These are phyloP conservation scores for Rhytidiadelphus loreus DNA, from an alignment of 225 moss, liverwort and hornwort genomes.

Conservation along the genomic window DNA sequence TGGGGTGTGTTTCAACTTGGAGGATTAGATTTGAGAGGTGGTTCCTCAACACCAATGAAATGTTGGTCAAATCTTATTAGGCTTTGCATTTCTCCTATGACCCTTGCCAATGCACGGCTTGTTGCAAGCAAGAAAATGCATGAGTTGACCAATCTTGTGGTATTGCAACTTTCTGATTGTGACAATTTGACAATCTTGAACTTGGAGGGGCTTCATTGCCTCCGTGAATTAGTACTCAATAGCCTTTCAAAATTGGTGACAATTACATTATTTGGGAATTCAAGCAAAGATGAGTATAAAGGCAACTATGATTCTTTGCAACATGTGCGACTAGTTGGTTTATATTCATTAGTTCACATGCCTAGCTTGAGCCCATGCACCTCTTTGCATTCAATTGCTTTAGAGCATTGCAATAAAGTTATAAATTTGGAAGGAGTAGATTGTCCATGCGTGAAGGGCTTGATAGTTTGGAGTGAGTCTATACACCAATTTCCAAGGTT, in stretches of 20 bases:
- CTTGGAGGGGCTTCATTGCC: background rate
- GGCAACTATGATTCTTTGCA: background rate
- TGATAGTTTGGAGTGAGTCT: no score
- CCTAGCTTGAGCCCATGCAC: background rate
- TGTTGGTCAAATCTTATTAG: background rate
- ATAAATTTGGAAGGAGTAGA: background rate
- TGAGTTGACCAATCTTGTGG: background rate
- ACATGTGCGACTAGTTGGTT: fast-evolving
- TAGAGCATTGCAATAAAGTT: fast-evolving
- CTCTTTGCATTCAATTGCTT: background rate
- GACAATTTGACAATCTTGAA: background rate
- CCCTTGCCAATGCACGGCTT: fast-evolving
- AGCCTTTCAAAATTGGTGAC: background rate
- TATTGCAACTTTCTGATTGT: background rate
- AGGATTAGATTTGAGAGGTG: background rate
- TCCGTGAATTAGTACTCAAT: background rate
- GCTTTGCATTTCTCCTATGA: background rate
- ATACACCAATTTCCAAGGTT: no score
- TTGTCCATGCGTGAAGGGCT: background rate
- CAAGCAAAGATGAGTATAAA: background rate
- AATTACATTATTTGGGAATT: background rate
- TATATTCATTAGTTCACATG: fast-evolving
- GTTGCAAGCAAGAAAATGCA: background rate
- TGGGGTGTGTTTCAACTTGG: background rate
- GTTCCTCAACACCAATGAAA: background rate